phyloP scores from a whole-genome alignment of 2,329 filamentous ascomycete species.

The Tolypocladium amazonense region DNA sequence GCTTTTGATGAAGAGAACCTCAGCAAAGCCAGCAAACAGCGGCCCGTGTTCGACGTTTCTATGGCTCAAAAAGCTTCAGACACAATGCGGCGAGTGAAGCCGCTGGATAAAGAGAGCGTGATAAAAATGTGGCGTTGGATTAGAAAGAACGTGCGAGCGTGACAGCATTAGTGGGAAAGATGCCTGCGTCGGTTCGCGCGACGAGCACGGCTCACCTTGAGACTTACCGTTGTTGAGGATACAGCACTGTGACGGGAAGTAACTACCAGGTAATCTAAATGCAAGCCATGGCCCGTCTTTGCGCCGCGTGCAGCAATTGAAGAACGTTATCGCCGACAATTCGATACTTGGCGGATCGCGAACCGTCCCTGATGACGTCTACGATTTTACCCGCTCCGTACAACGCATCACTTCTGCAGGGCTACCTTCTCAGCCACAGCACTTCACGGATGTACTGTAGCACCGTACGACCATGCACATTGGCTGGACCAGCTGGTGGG shows the following conservation, averaged over 20 bases:
- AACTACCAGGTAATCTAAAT: too few relatives aligned
- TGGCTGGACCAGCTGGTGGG: not conserved
- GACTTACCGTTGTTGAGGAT: not conserved
- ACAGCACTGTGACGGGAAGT: too few relatives aligned
- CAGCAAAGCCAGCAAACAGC: not conserved
- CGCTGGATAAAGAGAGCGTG: not conserved
- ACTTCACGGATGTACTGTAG: too few relatives aligned
- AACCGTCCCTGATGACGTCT: not conserved
- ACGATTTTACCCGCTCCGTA: not conserved
- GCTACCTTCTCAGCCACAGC: not conserved
- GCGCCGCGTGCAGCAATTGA: not conserved
- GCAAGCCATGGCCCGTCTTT: not conserved
- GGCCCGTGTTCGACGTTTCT: not conserved
- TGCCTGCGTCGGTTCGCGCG: too few relatives aligned
- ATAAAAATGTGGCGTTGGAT: not conserved
- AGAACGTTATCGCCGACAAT: not conserved
- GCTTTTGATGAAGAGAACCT: not conserved
- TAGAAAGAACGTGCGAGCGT: not conserved
- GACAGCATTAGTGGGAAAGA: too few relatives aligned
- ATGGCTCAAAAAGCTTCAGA: not conserved
- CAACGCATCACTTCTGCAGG: not conserved
- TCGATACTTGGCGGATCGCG: too few relatives aligned
- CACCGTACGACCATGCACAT: too few relatives aligned
- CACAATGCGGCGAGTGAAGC: not conserved
- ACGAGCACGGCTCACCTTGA: too few relatives aligned